These are phyloP conservation scores for Yamadazyma taylorii DNA, from an alignment of 1,139 yeast species.

Conservation along the genomic window DNA sequence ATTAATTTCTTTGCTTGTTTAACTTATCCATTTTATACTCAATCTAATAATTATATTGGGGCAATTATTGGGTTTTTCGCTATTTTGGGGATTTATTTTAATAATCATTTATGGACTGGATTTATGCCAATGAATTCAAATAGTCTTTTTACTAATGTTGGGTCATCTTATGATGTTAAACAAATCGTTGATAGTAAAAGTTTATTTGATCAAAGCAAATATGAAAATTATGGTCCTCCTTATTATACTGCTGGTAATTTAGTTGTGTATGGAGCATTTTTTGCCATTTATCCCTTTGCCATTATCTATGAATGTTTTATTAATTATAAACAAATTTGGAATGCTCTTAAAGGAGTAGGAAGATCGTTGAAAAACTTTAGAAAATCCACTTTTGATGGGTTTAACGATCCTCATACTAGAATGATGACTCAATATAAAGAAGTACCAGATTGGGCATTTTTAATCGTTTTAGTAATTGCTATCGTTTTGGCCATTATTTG, in stretches of 20 bases:
- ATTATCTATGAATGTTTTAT: slow-evolving; percentile 35
- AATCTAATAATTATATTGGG: slow-evolving; percentile 34
- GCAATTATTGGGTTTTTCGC: slow-evolving; percentile 28
- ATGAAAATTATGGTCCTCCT: slow-evolving; percentile 51
- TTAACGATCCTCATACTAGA: slow-evolving; percentile 55
- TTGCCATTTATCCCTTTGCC: slow-evolving; percentile 42
- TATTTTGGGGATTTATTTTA: slow-evolving; percentile 32
- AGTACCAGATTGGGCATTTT: slow-evolving; percentile 63
- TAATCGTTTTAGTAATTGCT: slow-evolving; percentile 44
- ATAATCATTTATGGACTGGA: slow-evolving; percentile 37
- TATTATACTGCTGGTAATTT: slow-evolving; percentile 56
- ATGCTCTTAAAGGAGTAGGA: slow-evolving; percentile 19
- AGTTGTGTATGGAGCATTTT: slow-evolving; percentile 40
- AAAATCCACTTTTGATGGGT: slow-evolving; percentile 46
- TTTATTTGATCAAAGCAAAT: slow-evolving; percentile 34
- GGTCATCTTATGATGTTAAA: slow-evolving; percentile 29
- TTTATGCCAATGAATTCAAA: slow-evolving; percentile 39
- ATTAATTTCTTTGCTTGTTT: slow-evolving; percentile 34
- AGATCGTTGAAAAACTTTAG: slow-evolving; percentile 30
- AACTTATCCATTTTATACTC: slow-evolving; percentile 39
- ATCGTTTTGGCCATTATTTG: slow-evolving; percentile 48
- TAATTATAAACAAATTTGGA: slow-evolving; percentile 41
- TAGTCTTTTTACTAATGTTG: slow-evolving; percentile 33
- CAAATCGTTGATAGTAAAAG: slow-evolving; percentile 28
- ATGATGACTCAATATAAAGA: slow-evolving; percentile 57